Evolutionary conservation across 352 stramenopile species (phyloP).

Genomic region (Pythium angustatum): DNA sequence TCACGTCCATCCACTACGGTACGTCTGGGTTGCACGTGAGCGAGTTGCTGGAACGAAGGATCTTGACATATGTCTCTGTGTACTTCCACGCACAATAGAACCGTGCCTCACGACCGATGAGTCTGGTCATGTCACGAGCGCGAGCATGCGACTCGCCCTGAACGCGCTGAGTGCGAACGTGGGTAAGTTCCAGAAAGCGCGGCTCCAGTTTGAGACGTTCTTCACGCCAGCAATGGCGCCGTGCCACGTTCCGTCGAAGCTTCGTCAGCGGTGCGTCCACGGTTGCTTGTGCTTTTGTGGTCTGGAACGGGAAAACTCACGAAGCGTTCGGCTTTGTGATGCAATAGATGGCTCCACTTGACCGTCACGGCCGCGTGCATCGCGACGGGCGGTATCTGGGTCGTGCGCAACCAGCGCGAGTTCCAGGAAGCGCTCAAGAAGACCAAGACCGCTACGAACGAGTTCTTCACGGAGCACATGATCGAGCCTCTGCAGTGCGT

Average conservation of each 20-base stretch:
- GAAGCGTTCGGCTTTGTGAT: too few relatives aligned
- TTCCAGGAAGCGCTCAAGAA: constrained; percentile 52
- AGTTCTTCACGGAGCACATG: constrained; percentile 85
- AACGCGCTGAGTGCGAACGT: constrained; percentile 52
- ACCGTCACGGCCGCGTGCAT: constrained; percentile 56
- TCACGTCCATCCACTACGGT: constrained; percentile 54
- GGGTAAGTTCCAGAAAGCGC: constrained; percentile 39
- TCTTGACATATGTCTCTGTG: too few relatives aligned
- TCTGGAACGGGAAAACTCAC: too few relatives aligned
- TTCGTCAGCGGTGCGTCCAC: constrained; percentile 50
- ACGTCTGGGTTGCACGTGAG: constrained; percentile 4
- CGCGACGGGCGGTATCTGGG: constrained; percentile 56
- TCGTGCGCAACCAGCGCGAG: constrained; percentile 65
- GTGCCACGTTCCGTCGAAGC: constrained; percentile 65
- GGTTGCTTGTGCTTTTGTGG: too few relatives aligned
- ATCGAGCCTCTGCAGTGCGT: constrained; percentile 67
- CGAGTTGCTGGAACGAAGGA: too few relatives aligned
- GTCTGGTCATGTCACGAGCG: constrained; percentile 1
- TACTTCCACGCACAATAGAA: too few relatives aligned
- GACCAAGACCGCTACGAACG: constrained; percentile 42
- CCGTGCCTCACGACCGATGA: constrained; percentile 8
- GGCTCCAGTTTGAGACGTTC: constrained; percentile 50
- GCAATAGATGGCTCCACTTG: constrained; percentile 71
- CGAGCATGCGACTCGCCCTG: constrained; percentile 42
- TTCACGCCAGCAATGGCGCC: constrained; percentile 58